Evolutionary conservation across 345 rosid genomes (phyloP).

Genomic region (Lagerstroemia speciosa): DNA sequence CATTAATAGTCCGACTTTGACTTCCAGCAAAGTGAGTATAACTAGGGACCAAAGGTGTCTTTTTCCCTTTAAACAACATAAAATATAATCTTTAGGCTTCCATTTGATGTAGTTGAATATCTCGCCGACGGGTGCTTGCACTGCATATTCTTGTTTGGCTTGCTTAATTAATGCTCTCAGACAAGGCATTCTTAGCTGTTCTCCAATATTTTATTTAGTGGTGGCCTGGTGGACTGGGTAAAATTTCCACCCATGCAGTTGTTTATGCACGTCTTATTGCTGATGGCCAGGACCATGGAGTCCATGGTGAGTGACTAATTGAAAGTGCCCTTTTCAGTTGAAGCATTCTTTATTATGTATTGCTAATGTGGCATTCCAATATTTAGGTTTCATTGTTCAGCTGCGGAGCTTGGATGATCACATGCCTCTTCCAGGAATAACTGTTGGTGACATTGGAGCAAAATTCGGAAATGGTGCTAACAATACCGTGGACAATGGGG

Average conservation of each 20-base stretch:
- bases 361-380: constrained; percentile 19
- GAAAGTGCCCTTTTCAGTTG: background rate
- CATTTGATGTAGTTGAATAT: too few relatives aligned
- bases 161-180: background rate
- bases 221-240: constrained; percentile 99
- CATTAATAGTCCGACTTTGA: constrained; percentile 80
- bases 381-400: constrained; percentile 88
- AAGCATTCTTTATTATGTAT: constrained; percentile 3
- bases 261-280: constrained; percentile 84
- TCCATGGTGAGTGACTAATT: constrained; percentile 53
- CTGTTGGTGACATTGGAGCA: constrained; percentile 85
- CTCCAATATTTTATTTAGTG: constrained; percentile 35
- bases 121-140: too few relatives aligned
- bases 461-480: constrained; percentile 95
- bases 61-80: background rate
- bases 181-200: background rate
- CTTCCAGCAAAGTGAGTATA: constrained; percentile 78
- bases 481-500: constrained; percentile 93
- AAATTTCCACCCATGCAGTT: constrained; percentile 79
- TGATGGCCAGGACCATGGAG: constrained; percentile 72
- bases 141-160: background rate
- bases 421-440: constrained; percentile 89
- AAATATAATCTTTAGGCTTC: too few relatives aligned
- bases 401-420: constrained; percentile 90
- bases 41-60: background rate